Evolutionary conservation across 1,284 basidiomycete species (phyloP).

Genomic region (Fistulinella cinereoalba): DNA sequence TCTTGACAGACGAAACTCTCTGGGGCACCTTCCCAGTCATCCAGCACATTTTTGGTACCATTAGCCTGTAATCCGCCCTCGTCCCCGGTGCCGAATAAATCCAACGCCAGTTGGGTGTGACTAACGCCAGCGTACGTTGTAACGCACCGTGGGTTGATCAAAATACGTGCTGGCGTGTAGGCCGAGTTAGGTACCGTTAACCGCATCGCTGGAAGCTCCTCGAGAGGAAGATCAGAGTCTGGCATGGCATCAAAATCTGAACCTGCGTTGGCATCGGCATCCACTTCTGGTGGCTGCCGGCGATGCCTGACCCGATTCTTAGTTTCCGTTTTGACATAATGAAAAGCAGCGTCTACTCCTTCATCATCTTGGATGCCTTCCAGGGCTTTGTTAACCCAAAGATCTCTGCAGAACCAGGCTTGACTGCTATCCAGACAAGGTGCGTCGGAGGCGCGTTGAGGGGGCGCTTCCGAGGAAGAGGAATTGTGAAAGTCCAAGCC

Average conservation of each 20-base stretch:
- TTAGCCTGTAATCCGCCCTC: slow-evolving; percentile 48
- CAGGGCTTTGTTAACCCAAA: slow-evolving; percentile 83
- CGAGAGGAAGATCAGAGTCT: slow-evolving; percentile 52
- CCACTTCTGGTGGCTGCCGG: slow-evolving; percentile 37
- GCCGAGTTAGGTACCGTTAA: slow-evolving; percentile 83
- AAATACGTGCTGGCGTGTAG: slow-evolving; percentile 83
- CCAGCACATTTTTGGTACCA: slow-evolving; percentile 75
- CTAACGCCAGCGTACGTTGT: slow-evolving; percentile 96
- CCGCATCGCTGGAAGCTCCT: slow-evolving; percentile 38
- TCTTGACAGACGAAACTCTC: slow-evolving; percentile 97
- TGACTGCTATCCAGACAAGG: slow-evolving; percentile 91
- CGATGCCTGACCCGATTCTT: slow-evolving; percentile 28
- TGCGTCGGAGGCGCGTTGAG: slow-evolving; percentile 68
- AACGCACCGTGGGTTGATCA: slow-evolving; percentile 92
- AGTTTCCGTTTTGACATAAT: slow-evolving; percentile 35
- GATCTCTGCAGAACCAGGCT: slow-evolving; percentile 93
- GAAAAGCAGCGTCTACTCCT: slow-evolving; percentile 34
- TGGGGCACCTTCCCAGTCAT: slow-evolving; percentile 92
- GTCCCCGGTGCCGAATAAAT: slow-evolving; percentile 79
- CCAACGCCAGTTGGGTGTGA: slow-evolving; percentile 87
- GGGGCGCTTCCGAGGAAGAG: slow-evolving; percentile 55
- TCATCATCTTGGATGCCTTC: slow-evolving; percentile 65
- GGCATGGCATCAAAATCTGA: slow-evolving; percentile 90
- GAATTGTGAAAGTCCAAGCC: slow-evolving; percentile 79
- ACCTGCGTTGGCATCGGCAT: slow-evolving; percentile 76